Conservation (phyloP, 495 filamentous ascomycete species). For the Pseudomonodictys pantanalensis region DNA sequence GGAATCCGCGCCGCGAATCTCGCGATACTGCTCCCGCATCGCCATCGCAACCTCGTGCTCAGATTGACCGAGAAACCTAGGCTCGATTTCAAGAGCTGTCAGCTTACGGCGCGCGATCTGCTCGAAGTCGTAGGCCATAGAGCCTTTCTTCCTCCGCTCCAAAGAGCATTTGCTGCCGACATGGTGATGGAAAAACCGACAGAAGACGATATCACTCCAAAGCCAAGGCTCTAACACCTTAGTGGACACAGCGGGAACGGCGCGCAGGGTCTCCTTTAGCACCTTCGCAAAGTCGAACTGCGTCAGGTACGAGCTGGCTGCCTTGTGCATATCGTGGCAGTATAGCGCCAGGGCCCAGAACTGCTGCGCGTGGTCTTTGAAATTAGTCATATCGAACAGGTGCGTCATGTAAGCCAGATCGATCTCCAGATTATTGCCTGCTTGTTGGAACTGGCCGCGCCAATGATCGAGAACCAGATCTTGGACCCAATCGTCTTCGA, state of each 20-base stretch:
- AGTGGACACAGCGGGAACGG: neutral
- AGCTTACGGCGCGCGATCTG: too few species aligned
- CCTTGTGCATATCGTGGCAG: neutral
- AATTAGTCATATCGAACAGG: neutral
- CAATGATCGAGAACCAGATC: slow-evolving; percentile 9
- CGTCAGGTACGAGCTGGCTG: neutral
- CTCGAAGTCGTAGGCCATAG: too few species aligned
- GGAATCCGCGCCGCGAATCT: too few species aligned
- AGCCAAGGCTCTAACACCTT: neutral
- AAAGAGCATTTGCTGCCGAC: too few species aligned
- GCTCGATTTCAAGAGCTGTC: too few species aligned
- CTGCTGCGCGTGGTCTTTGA: neutral
- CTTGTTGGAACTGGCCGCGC: neutral
- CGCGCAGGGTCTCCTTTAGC: neutral
- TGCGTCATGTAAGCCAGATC: neutral
- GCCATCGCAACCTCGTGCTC: too few species aligned
- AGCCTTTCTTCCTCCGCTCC: too few species aligned
- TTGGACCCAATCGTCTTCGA: neutral
- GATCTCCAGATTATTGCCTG: neutral
- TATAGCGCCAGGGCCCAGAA: neutral
- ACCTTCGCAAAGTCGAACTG: too few species aligned
- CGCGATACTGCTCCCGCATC: too few species aligned
- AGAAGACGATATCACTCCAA: neutral
- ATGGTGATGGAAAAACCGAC: neutral
- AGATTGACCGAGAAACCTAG: too few species aligned